These are phyloP conservation scores for Aegilops speltoides DNA, from an alignment of 176 grass and related monocot species.

Conservation along the genomic window DNA sequence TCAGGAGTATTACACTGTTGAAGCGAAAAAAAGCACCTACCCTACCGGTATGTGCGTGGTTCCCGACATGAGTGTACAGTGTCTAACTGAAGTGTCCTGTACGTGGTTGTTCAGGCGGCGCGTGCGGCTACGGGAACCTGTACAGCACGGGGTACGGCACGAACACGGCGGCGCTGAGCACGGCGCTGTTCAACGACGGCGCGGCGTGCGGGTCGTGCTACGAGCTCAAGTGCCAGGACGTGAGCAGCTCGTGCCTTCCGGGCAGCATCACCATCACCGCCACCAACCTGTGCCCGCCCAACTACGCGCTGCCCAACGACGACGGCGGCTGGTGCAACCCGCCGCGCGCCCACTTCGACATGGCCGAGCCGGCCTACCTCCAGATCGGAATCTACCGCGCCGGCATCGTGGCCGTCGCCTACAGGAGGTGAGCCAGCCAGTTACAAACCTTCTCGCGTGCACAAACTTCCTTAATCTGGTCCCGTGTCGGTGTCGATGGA, in stretches of 20 bases:
- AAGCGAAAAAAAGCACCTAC: no score
- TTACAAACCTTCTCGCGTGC: no score
- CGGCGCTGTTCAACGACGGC: constrained; percentile 86
- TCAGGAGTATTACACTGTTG: not conserved
- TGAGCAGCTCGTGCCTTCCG: constrained; percentile 8
- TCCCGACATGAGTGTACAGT: not conserved
- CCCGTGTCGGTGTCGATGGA: constrained; percentile 20
- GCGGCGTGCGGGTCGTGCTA: constrained; percentile 68
- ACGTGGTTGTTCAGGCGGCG: no score
- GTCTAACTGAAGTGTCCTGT: not conserved
- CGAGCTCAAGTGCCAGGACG: constrained; percentile 65
- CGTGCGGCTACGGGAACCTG: constrained; percentile 17
- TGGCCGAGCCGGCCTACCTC: constrained; percentile 84
- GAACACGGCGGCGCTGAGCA: constrained; percentile 92
- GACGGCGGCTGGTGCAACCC: constrained; percentile 96
- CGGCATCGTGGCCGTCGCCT: constrained; percentile 32
- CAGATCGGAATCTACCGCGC: not conserved
- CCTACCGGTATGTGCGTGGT: not conserved
- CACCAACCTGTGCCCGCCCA: not conserved
- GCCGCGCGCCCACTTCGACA: constrained; percentile 87
- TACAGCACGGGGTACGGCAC: constrained; percentile 65
- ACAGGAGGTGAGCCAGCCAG: constrained; percentile 48
- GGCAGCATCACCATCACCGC: not conserved
- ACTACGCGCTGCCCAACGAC: constrained; percentile 73
- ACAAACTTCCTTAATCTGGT: not conserved